Base-by-base conservation (phyloP, 148 eudicot genomes). In the Vaccinium myrtillus region DNA sequence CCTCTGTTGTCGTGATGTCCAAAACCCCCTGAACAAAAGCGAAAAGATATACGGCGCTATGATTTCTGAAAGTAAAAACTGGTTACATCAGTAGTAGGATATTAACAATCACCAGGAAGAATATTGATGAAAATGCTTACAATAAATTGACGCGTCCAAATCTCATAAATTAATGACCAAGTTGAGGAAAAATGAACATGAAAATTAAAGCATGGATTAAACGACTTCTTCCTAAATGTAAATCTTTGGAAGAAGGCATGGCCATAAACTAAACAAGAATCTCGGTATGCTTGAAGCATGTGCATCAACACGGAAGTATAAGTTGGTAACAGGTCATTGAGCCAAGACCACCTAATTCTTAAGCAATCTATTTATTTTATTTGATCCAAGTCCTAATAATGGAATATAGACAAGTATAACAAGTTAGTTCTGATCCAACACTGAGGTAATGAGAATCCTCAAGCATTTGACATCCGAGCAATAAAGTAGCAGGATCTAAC, bases 1-100 rank as follows among this genome's bases (percentile, higher is more conserved):
- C 96, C 91, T 97, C 99, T 18, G 98, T 95, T 85, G 98, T 97
- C 69, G 99, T 97, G 80, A 97, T 89, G 88, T 97, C 99, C 98
- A 97, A 87, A 85, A 93, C 98, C 43, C 99, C 99, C 99, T 97
- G 85, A 69, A 53, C 56, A 83, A 70, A 10, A 51, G 53, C 0
- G 0, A 30, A 87, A 58, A 86, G 18, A 82, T 56, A 27, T 14
- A 51, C 32, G 63, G 59, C 36, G 23, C n/a, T n/a, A 39, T 61
- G 21, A 80, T 10, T 39, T 80, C 23, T 80, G 82, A 6, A 25
- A 79, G 21, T 39, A 46, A 71, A 27, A 70, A 59, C 8, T 56
- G 59, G 27, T 3, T 73, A 21, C 32, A 48, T 65, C 46, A 49
- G 32, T 27, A 5, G 56, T 43, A 48, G 46, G 23, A 46, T n/a